Evolutionary conservation across 1,284 basidiomycete genomes (phyloP).

Genomic region (Laetiporus sulphureus): DNA sequence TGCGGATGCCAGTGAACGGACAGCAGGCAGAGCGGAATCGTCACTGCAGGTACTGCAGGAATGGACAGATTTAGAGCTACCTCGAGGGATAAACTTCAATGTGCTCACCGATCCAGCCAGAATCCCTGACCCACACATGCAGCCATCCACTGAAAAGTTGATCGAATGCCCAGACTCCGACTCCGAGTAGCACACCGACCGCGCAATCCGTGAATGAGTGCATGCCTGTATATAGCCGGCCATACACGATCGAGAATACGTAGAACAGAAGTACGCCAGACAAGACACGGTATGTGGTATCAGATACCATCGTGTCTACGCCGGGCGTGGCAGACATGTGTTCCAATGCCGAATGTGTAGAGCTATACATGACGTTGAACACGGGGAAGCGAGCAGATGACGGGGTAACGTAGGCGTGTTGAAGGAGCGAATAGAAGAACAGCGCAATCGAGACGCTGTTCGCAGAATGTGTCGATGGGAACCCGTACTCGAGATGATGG

Average conservation of each 20-base stretch:
- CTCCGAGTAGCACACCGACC: constrained; percentile 62
- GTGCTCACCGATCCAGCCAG: constrained; percentile 47
- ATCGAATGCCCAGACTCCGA: constrained; percentile 57
- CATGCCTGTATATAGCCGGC: constrained; percentile 89
- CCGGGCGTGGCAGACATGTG: background rate
- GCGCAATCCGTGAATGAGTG: constrained; percentile 79
- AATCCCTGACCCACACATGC: constrained; percentile 43
- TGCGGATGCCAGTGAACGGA: constrained; percentile 88
- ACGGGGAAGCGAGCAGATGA: constrained; percentile 37
- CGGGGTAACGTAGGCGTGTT: constrained; percentile 36
- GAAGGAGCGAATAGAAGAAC: constrained; percentile 57
- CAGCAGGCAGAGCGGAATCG: constrained; percentile 62
- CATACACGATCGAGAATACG: constrained; percentile 77
- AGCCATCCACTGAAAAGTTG: constrained; percentile 32
- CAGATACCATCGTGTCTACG: constrained; percentile 32
- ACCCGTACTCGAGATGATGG: constrained; percentile 88
- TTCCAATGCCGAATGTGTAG: constrained; percentile 8
- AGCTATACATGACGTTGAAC: constrained; percentile 5
- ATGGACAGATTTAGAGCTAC: background rate
- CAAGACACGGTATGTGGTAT: constrained; percentile 35
- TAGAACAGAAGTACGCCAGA: constrained; percentile 52
- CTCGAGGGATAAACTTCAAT: background rate
- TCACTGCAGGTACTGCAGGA: constrained; percentile 54
- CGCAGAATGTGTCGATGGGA: constrained; percentile 94
- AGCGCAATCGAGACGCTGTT: constrained; percentile 87